Percentiles rank a stretch among this genome's conserved stretches.
Evolutionary conservation across 2,329 filamentous ascomycete genomes (phyloP).

Genomic region (Fusarium cicatricum): DNA sequence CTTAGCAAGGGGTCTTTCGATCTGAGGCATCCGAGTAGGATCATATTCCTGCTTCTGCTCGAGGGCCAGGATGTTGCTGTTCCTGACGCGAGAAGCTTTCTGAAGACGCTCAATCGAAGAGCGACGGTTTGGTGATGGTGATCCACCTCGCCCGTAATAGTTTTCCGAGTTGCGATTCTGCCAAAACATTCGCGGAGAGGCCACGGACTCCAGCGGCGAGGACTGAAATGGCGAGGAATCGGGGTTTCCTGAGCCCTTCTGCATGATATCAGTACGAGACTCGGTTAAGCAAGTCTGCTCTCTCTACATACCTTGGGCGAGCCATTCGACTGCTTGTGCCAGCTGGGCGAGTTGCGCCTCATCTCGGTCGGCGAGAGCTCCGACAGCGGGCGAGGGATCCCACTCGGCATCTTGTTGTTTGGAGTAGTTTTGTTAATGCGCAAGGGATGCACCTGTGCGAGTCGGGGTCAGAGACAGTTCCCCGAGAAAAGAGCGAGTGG

Average conservation of each 20-base stretch:
- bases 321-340: slow-evolving; percentile 76
- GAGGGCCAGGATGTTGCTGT: slow-evolving; percentile 95
- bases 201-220: slow-evolving; percentile 73
- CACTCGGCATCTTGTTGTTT: slow-evolving; percentile 66
- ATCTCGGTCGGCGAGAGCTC: slow-evolving; percentile 89
- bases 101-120: slow-evolving; percentile 96
- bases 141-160: slow-evolving; percentile 63
- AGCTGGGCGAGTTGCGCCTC: slow-evolving; percentile 91
- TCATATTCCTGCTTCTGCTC: slow-evolving; percentile 95
- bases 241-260: slow-evolving; percentile 74
- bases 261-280: slow-evolving; percentile 45
- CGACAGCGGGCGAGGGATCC: slow-evolving; percentile 77
- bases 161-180: slow-evolving; percentile 84
- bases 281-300: slow-evolving; percentile 7
- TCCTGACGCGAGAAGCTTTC: slow-evolving; percentile 93
- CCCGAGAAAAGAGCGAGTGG: slow-evolving; percentile 23
- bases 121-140: slow-evolving; percentile 78
- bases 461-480: slow-evolving; percentile 36
- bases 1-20: slow-evolving; percentile 84
- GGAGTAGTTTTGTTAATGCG: slow-evolving; percentile 77
- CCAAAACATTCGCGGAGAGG: slow-evolving; percentile 91
- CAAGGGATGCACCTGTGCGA: slow-evolving; percentile 73
- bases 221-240: slow-evolving; percentile 88
- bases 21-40: slow-evolving; percentile 75
- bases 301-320: slow-evolving; percentile 51